phyloP scores from a whole-genome alignment of 2,329 filamentous ascomycete species.

The Cadophora sp. region DNA sequence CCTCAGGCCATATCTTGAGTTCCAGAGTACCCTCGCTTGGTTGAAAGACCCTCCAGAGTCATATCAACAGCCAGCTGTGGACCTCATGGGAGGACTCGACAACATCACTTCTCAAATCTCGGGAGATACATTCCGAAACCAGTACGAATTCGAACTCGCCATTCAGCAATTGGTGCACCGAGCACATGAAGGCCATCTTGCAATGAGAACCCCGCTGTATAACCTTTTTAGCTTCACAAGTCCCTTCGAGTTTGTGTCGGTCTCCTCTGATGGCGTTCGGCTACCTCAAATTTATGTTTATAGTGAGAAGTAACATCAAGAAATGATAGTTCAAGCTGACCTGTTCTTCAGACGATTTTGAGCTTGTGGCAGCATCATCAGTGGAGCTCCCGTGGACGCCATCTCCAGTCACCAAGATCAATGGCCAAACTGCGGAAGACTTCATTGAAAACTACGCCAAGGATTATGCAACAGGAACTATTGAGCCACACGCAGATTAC shows the following conservation, averaged over 20 bases:
- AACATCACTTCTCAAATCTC: slow-evolving; percentile 27
- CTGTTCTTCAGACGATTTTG: slow-evolving; percentile 24
- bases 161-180: slow-evolving; percentile 55
- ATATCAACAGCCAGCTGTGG: slow-evolving; percentile 27
- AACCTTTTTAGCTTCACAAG: slow-evolving; percentile 49
- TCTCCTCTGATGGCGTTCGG: slow-evolving; percentile 63
- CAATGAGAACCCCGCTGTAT: slow-evolving; percentile 56
- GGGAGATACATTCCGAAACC: slow-evolving; percentile 23
- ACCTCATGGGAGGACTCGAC: slow-evolving; percentile 31
- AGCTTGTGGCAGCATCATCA: slow-evolving; percentile 7
- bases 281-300: slow-evolving; percentile 59
- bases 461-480: slow-evolving; percentile 25
- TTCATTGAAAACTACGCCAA: slow-evolving; percentile 54
- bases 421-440: slow-evolving; percentile 56
- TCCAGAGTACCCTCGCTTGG: slow-evolving; percentile 29
- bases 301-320: background rate
- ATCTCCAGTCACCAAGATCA: slow-evolving; percentile 60
- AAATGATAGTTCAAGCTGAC: background rate
- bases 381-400: slow-evolving; percentile 35
- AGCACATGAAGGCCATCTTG: slow-evolving; percentile 60
- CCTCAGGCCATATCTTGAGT: slow-evolving; percentile 19
- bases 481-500: slow-evolving; percentile 48
- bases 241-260: slow-evolving; percentile 54
- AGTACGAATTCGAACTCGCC: slow-evolving; percentile 35
- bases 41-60: slow-evolving; percentile 37